A percentile compares a stretch with the other conserved stretches of the same genome.
phyloP scores from a whole-genome alignment of 192 early-diverging fungal species.

The Backusella macrospora region DNA sequence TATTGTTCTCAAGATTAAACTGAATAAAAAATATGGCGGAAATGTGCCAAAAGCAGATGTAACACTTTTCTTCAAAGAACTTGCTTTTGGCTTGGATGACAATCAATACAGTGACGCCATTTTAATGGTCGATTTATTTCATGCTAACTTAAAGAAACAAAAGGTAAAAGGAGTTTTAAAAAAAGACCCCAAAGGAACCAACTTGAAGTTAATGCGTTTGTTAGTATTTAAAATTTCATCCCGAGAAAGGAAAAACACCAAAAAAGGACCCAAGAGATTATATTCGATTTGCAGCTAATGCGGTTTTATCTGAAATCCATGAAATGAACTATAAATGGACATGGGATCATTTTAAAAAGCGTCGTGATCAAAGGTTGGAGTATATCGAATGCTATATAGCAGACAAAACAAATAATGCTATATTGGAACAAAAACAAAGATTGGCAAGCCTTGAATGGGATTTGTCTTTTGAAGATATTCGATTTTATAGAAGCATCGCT shows the following conservation, averaged over 20 bases:
- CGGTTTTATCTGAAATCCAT: conserved; percentile 75
- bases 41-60: conserved; percentile 49
- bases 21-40: conserved; percentile 29
- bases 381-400: conserved; percentile 68
- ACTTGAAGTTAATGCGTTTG: not conserved
- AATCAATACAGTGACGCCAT: conserved; percentile 73
- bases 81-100: conserved; percentile 77
- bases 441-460: conserved; percentile 62
- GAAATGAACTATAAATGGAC: conserved; percentile 72
- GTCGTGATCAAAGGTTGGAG: conserved; percentile 66
- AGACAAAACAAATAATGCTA: conserved; percentile 40
- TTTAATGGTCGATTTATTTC: conserved; percentile 55
- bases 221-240: conserved; percentile 73
- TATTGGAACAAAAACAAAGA: conserved; percentile 38
- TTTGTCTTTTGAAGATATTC: conserved; percentile 79
- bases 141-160: conserved; percentile 36
- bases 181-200: conserved; percentile 49
- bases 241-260: conserved; percentile 68
- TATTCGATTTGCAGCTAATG: conserved; percentile 65
- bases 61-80: conserved; percentile 72
- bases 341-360: conserved; percentile 70
- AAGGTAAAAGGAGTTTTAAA: conserved; percentile 38
- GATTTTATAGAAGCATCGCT: conserved; percentile 69
- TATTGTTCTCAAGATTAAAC: conserved; percentile 18
- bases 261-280: conserved; percentile 74